Percentiles rank a stretch among this genome's conserved stretches.
Conservation (phyloP, 2,329 filamentous ascomycete species). For the Scytalidium lignicola region DNA sequence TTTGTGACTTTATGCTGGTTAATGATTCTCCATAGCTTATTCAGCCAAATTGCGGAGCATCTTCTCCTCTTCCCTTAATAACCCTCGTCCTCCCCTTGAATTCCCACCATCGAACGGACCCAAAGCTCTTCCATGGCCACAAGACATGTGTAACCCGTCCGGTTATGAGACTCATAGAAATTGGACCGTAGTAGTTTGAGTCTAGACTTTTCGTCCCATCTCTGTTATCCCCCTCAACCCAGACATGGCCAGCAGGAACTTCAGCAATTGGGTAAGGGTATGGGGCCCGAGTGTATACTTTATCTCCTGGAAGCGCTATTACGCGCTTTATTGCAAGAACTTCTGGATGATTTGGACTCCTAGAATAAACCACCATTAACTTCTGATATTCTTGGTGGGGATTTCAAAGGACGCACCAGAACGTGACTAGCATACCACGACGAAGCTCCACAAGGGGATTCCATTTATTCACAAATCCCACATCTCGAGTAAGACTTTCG, state of each 20-base stretch:
- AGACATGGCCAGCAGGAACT: constrained; percentile 81
- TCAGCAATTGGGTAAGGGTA: constrained; percentile 52
- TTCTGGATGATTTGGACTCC: constrained; percentile 67
- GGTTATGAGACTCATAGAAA: constrained; percentile 68
- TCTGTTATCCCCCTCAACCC: constrained; percentile 79
- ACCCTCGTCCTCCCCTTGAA: constrained; percentile 35
- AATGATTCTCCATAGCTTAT: neutral
- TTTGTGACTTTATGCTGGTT: neutral
- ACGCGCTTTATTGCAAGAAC: constrained; percentile 74
- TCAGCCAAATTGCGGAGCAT: constrained; percentile 9
- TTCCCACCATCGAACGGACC: constrained; percentile 54
- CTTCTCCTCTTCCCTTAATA: constrained; percentile 24
- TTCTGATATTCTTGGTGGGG: neutral
- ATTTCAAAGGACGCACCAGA: constrained; percentile 44
- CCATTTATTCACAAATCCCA: constrained; percentile 56
- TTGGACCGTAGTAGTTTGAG: constrained; percentile 86
- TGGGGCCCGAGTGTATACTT: constrained; percentile 59
- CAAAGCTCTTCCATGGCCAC: constrained; percentile 59
- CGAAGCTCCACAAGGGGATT: constrained; percentile 52
- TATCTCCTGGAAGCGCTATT: constrained; percentile 74
- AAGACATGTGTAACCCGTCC: constrained; percentile 70
- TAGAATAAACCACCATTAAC: constrained; percentile 26
- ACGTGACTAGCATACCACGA: constrained; percentile 71
- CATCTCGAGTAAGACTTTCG: constrained; percentile 46
- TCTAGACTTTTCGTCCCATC: constrained; percentile 65